Conservation (phyloP, 1,139 yeast species). For the Blastobotrys arbuscula region DNA sequence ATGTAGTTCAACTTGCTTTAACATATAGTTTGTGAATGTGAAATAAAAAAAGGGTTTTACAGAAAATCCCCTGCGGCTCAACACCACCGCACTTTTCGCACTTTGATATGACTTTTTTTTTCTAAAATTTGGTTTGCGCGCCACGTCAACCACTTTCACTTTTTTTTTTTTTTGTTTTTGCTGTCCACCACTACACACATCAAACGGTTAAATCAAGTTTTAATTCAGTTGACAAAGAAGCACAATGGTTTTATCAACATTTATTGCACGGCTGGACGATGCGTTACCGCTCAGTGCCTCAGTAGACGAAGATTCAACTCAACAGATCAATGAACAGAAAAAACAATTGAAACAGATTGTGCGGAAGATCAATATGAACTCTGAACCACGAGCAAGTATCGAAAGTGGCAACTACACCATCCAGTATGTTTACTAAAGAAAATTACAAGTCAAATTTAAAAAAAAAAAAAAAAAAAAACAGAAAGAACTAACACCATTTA, state of each 20-base stretch:
- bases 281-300: constrained; percentile 85
- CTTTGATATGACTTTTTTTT: no score
- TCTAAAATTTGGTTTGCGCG: not conserved
- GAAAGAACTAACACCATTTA: not conserved
- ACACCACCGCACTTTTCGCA: no score
- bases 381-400: constrained; percentile 81
- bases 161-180: not conserved
- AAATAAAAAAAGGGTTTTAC: no score
- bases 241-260: constrained; percentile 27
- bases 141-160: not conserved
- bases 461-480: no score
- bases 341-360: constrained; percentile 76
- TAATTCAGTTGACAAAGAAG: no score
- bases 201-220: no score
- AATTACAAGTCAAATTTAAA: not conserved
- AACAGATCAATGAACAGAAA: constrained; percentile 63
- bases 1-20: no score
- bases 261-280: constrained; percentile 29
- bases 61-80: no score
- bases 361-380: constrained; percentile 68
- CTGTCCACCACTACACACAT: no score
- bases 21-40: no score
- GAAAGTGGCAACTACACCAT: constrained; percentile 72
- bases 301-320: constrained; percentile 69
- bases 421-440: constrained; percentile 37